These are phyloP conservation scores for Bauhinia variegata DNA, from an alignment of 306 rosid genomes.

Conservation along the genomic window DNA sequence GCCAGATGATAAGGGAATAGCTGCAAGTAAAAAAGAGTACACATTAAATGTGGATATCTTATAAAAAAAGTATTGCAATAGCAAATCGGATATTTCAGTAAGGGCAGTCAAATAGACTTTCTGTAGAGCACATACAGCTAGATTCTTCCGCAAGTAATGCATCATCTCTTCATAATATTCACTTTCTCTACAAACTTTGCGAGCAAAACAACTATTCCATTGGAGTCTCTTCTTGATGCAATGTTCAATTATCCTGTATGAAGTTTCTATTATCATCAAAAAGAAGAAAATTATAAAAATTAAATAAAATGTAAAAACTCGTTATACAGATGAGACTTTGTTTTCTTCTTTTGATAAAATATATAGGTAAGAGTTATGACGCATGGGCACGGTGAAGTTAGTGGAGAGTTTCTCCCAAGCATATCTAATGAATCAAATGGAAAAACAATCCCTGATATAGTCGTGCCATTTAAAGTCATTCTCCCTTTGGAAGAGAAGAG, in stretches of 20 bases:
- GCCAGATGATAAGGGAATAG: constrained; percentile 92
- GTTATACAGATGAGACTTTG: not conserved
- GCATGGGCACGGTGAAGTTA: constrained; percentile 18
- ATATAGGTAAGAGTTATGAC: not conserved
- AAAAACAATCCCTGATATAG: not conserved
- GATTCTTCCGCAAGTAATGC: constrained; percentile 80
- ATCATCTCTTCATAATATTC: constrained; percentile 90
- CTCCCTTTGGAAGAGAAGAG: too few relatives aligned
- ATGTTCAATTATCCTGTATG: constrained; percentile 72
- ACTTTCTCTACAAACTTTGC: constrained; percentile 76
- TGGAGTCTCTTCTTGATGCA: constrained; percentile 89
- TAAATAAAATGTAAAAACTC: constrained; percentile 5
- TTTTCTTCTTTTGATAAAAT: too few relatives aligned
- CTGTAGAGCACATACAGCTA: constrained; percentile 65
- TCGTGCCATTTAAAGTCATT: constrained; percentile 1
- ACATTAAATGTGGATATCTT: constrained; percentile 42
- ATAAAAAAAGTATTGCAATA: constrained; percentile 13
- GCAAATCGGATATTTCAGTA: constrained; percentile 29
- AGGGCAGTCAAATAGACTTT: constrained; percentile 34
- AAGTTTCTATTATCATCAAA: constrained; percentile 27
- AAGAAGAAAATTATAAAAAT: constrained; percentile 3
- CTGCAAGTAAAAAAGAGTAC: constrained; percentile 61
- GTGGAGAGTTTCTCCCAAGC: constrained; percentile 4
- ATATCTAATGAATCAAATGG: constrained; percentile 1
- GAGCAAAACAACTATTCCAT: constrained; percentile 80